phyloP scores from a whole-genome alignment of 148 eudicot genomes.

The Chenopodium album region DNA sequence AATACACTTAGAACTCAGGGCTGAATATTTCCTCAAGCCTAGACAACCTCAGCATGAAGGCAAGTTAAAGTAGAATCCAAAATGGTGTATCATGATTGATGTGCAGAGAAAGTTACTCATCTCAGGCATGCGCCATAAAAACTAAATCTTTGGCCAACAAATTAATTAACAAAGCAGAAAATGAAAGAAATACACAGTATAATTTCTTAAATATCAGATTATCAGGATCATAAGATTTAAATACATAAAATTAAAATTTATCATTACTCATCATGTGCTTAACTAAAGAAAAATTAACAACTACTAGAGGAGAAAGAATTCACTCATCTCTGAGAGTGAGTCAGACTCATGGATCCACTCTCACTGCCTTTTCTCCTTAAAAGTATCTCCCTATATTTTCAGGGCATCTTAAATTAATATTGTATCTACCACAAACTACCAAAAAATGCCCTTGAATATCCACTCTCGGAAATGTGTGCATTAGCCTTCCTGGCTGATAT shows the following conservation, averaged over 20 bases:
- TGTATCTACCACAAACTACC: too few species aligned
- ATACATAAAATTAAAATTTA: not conserved
- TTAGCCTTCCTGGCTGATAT: too few species aligned
- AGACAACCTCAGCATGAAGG: not conserved
- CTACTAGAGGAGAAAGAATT: not conserved
- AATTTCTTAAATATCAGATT: too few species aligned
- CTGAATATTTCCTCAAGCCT: not conserved
- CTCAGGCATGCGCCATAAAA: conserved; percentile 1
- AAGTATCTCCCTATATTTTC: not conserved
- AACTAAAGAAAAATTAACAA: not conserved
- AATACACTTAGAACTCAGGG: not conserved
- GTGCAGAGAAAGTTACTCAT: not conserved
- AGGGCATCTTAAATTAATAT: too few species aligned
- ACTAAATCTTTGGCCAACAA: not conserved
- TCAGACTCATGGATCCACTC: not conserved
- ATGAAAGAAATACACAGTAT: not conserved
- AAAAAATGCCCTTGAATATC: not conserved
- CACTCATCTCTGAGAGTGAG: not conserved
- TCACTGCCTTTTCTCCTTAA: not conserved
- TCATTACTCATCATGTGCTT: conserved; percentile 4
- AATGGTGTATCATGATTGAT: not conserved
- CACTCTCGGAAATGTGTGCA: not conserved
- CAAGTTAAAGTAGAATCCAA: conserved; percentile 6
- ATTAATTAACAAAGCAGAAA: not conserved
- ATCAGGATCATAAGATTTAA: too few species aligned